These are phyloP conservation scores for Russula lepida DNA, from an alignment of 768 basidiomycete genomes.

Conservation along the genomic window DNA sequence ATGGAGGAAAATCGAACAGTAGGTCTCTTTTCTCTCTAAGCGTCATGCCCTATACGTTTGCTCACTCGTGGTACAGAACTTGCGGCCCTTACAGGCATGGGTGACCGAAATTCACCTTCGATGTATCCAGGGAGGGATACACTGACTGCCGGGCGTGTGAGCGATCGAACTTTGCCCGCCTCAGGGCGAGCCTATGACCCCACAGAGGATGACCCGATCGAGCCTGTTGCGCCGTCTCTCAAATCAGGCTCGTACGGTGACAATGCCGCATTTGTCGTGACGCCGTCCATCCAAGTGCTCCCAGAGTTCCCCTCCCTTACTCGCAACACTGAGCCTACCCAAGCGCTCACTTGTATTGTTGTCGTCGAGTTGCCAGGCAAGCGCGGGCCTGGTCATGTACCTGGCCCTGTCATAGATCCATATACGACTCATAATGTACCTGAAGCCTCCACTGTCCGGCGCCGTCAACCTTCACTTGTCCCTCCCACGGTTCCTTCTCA, in stretches of 20 bases:
- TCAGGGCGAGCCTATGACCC: slow-evolving; percentile 40
- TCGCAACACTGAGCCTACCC: slow-evolving; percentile 57
- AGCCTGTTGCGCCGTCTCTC: slow-evolving; percentile 40
- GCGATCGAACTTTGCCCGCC: slow-evolving; percentile 22
- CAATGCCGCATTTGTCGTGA: slow-evolving; percentile 66
- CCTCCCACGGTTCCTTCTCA: slow-evolving; percentile 21
- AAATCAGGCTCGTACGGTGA: slow-evolving; percentile 32
- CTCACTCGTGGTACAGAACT: slow-evolving; percentile 54
- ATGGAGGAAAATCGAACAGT: slow-evolving; percentile 87
- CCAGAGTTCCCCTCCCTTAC: slow-evolving; percentile 84
- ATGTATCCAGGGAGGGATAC: slow-evolving; percentile 68
- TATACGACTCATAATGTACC: slow-evolving; percentile 26
- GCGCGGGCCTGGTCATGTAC: slow-evolving; percentile 32
- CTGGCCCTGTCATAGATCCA: slow-evolving; percentile 36
- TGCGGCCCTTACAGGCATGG: slow-evolving; percentile 88
- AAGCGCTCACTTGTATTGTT: slow-evolving; percentile 90
- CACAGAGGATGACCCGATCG: slow-evolving; percentile 79
- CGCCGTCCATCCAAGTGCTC: slow-evolving; percentile 88
- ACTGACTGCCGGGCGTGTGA: slow-evolving; percentile 33
- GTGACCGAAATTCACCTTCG: slow-evolving; percentile 44
- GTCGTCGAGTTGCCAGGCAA: slow-evolving; percentile 86
- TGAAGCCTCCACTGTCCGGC: slow-evolving; percentile 21
- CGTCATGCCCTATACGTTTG: not conserved
- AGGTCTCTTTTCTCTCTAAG: slow-evolving; percentile 30
- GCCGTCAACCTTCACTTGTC: slow-evolving; percentile 27